Evolutionary conservation across 2,329 filamentous ascomycete species (phyloP), one percentile per base, ranked within the genome.

Genomic region (Cadophora luteo-olivacea): DNA sequence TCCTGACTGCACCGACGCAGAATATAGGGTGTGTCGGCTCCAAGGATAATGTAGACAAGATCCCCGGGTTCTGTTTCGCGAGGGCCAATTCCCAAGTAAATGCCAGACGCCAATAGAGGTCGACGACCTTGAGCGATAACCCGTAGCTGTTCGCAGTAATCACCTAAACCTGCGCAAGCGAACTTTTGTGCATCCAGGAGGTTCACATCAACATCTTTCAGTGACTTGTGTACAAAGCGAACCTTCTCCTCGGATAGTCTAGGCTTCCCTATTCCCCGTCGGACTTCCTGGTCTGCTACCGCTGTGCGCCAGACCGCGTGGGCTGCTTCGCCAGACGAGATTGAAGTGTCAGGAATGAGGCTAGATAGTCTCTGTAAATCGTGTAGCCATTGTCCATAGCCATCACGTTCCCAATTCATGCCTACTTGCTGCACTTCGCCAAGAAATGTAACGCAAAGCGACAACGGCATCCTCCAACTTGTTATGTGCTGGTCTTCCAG

Each of bases 221-320:
- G 29, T 32, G 51, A 29, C 25, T 54, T 4, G 4, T 54, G 24
- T 32, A 54, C 6, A 32, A 14, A 49, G n/a, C 24, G 32, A 57
- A 70, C 22, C 29, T 64, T 70, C 41, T 58, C 57, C 25, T 70
- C 52, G 33, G 68, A 55, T 16, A 70, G 66, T 63, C 66, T 65
- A 22, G 66, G 66, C 38, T 70, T 70, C 25, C 29, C 66, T 51
- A 22, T 63, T 16, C 66, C 66, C 29, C 66, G 62, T 36, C 62
- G 36, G 45, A 70, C 68, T 16, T 70, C 66, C 63, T 70, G 68
- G 49, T 70, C 68, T 25, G 66, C 62, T 45, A 70, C 66, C 11
- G 68, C 66, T 19, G 66, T 68, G 11, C 63, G 66, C 68, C 62
- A 45, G 41, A 45, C 41, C 12, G 41, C 41, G 41, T 19, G 41